Evolutionary conservation across 2,329 filamentous ascomycete species (phyloP), one percentile per base, ranked within the genome.

Genomic region (Ceratocystis cacaofunesta): DNA sequence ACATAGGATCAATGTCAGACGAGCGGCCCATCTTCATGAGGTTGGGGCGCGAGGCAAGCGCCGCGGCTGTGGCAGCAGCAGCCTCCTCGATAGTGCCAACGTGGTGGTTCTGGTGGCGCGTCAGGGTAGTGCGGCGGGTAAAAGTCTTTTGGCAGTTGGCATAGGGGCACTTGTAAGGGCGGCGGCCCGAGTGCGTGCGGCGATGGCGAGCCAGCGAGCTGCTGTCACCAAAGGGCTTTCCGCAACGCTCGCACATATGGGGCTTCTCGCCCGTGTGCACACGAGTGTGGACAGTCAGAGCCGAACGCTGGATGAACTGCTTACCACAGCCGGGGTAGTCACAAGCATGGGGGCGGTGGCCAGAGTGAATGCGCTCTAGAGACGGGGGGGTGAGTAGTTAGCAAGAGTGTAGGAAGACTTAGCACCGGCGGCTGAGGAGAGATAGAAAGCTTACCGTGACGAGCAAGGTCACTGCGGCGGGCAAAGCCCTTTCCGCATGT

Each of bases 101-200:
- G 75, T 97, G 94, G 71, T 95, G 90, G 71, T 95, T 96, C 76
- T 96, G 91, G 74, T 99, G 94, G 62, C 94, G 85, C 1, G 92
- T 99, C 68, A 99, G 79, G 2, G 94, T 97, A 0, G 94, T 97
- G 69, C 92, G 88, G 66, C 94, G 87, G 8, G 94, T 99, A 72
- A 99, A 99, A 0, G 92, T 97, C 82, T 97, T 97, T 73, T 97
- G 92, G 75, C 94, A 99, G 74, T 96, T 92, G 67, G 91, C 92
- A 71, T 94, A 97, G 0, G 92, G 92, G 76, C 94, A 99, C 75
- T 96, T 96, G 79, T 97, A 99, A 1, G 94, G 94, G 62, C 94
- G 83, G 76, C 94, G 96, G 67, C 94, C 94, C 3, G 90, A 95
- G 74, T 99, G 94, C 68, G 96, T 97, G 69, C 94, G 85, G 67